These are phyloP conservation scores for Turnera subulata DNA, from an alignment of 345 rosid species.

Conservation along the genomic window DNA sequence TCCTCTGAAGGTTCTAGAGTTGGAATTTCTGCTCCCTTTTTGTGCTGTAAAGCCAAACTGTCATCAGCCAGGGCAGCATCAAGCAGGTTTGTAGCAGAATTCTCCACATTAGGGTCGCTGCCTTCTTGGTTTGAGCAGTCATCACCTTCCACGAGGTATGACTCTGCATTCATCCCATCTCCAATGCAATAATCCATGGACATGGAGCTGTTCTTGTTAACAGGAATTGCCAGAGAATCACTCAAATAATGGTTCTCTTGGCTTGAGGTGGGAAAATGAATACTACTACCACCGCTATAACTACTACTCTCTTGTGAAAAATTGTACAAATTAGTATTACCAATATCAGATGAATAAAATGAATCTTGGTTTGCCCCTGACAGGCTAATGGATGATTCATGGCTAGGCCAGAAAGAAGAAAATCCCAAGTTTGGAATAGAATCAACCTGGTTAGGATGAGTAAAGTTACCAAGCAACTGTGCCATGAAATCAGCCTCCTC, in stretches of 20 bases:
- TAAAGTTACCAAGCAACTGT: conserved; percentile 42
- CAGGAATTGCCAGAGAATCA: conserved; percentile 28
- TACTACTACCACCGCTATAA: conserved; percentile 24
- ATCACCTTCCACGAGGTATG: conserved; percentile 39
- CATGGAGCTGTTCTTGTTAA: conserved; percentile 23
- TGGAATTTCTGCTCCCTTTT: conserved; percentile 23
- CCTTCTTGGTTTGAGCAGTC: conserved; percentile 30
- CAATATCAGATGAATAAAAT: conserved; percentile 10
- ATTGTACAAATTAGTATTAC: conserved; percentile 11
- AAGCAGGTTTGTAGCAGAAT: conserved; percentile 19
- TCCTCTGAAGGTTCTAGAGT: conserved; percentile 23
- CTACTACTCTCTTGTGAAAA: conserved; percentile 37
- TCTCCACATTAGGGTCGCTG: conserved; percentile 34
- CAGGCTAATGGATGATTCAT: conserved; percentile 33
- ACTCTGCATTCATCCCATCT: conserved; percentile 33
- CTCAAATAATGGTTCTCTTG: conserved; percentile 30
- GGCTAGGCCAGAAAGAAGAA: conserved; percentile 33
- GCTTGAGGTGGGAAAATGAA: conserved; percentile 27
- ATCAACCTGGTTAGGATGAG: conserved; percentile 13
- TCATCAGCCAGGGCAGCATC: conserved; percentile 26
- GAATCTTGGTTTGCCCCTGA: conserved; percentile 15
- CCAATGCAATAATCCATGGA: conserved; percentile 39
- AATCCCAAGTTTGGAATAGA: conserved; percentile 17
- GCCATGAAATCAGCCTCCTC: conserved; percentile 80
- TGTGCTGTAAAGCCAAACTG: conserved; percentile 9